These are phyloP conservation scores for Cladosporium sphaerospermum DNA, from an alignment of 2,329 filamentous ascomycete species.

Conservation along the genomic window DNA sequence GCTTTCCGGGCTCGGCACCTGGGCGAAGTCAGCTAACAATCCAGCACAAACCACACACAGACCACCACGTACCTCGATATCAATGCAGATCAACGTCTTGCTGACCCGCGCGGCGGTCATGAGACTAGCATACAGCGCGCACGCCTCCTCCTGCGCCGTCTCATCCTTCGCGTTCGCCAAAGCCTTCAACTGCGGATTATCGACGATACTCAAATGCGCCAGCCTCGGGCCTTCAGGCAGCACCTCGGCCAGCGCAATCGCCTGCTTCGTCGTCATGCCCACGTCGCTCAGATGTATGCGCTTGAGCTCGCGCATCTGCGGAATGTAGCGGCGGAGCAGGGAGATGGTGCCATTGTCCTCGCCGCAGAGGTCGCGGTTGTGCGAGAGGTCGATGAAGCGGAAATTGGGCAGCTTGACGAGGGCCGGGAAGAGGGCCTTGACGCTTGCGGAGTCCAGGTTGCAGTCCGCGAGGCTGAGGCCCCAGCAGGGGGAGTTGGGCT, in stretches of 20 bases:
- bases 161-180: conserved; percentile 72
- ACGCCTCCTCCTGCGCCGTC: conserved; percentile 82
- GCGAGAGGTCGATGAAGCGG: conserved; percentile 85
- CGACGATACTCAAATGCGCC: conserved; percentile 79
- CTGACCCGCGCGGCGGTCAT: conserved; percentile 83
- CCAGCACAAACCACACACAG: background rate
- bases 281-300: conserved; percentile 83
- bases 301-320: conserved; percentile 69
- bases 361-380: conserved; percentile 69
- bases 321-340: conserved; percentile 74
- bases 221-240: conserved; percentile 75
- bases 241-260: conserved; percentile 84
- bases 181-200: conserved; percentile 66
- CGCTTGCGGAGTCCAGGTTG: conserved; percentile 64
- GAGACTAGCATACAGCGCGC: conserved; percentile 84
- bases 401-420: conserved; percentile 65
- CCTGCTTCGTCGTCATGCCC: conserved; percentile 76
- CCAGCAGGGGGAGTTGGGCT: conserved; percentile 54
- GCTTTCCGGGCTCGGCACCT: conserved; percentile 67
- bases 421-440: conserved; percentile 69
- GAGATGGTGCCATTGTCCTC: conserved; percentile 36
- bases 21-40: background rate
- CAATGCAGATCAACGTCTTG: conserved; percentile 75
- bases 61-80: conserved; percentile 60
- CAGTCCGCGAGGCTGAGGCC: conserved; percentile 83